Conservation (phyloP, 225 moss, liverwort and hornwort species). For the Pleurozium schreberi region DNA sequence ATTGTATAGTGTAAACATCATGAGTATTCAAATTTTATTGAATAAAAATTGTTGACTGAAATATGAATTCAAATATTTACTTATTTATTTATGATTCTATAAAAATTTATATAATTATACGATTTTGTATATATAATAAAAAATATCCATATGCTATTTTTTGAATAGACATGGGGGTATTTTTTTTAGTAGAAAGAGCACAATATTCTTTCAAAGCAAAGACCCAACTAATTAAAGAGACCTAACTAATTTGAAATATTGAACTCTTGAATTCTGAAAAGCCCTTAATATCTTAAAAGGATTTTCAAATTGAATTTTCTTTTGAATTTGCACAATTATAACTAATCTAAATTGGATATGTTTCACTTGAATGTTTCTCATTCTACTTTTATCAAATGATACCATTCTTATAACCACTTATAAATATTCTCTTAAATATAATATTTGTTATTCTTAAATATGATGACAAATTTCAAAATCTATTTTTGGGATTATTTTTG, state of each 20-base stretch:
- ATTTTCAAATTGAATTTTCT: background rate
- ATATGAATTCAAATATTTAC: background rate
- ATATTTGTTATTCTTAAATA: background rate
- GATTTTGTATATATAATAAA: too few relatives aligned
- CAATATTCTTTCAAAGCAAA: too few relatives aligned
- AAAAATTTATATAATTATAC: background rate
- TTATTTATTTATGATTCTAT: background rate
- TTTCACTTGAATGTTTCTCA: background rate
- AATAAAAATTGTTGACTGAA: background rate
- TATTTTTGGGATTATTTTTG: background rate
- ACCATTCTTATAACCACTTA: background rate
- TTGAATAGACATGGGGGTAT: too few relatives aligned
- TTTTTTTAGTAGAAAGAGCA: too few relatives aligned
- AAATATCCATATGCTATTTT: too few relatives aligned
- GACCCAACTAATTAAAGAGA: background rate
- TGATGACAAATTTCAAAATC: fast-evolving
- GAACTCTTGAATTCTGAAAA: background rate
- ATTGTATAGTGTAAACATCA: background rate
- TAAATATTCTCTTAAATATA: background rate
- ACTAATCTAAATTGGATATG: background rate
- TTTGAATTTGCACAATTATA: background rate
- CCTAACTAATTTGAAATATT: background rate
- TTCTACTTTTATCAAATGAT: background rate
- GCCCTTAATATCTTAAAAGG: background rate
- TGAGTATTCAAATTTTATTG: background rate